Base-by-base conservation (phyloP, 2,329 filamentous ascomycete species). In the Xylaria arbuscula region DNA sequence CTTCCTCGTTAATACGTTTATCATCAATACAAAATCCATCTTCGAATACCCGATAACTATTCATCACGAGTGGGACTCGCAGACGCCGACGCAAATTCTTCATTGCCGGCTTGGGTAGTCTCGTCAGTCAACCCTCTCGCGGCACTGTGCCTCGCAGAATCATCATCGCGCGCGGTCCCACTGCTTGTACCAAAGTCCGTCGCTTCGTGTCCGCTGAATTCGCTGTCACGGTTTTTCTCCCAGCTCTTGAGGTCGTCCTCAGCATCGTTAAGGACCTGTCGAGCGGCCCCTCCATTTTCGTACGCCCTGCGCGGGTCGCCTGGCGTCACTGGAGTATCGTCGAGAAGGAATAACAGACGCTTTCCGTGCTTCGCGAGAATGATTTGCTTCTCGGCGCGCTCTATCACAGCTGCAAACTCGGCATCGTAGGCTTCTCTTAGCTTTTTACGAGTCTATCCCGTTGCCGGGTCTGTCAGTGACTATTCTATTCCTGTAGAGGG, bases 351-450 rank as follows among this genome's bases (percentile, higher is more conserved):
- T 64, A 99, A 81, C 42, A 99, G 87, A 51, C 93, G 90, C 63
- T 93, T 92, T 22, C 94, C 95, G 78, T 98, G 94, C 76, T 92
- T 93, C 66, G 96, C 95, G 17, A 99, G 88, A 68, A 99, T 93
- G 75, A 95, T 92, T 80, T 99, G 96, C 84, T 98, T 98, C 84
- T 98, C 96, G 28, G 94, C 94, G 38, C 95, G 92, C 84, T 99
- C 96, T 75, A 99, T 97, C 22, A 94, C 93, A 67, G 94, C 94
- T 17, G 92, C 89, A 72, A 97, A 93, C 79, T 98, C 94, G 68
- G 92, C 81, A 73, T 94, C 93, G 78, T 95, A 98, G 28, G 96
- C 93, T 81, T 98, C 93, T 83, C 97, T 98, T 82, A 99, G 87
- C 83, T 98, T 98, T 81, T 96, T 92, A 66, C 96, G 92, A 42